Percentiles rank a stretch among this genome's conserved stretches.
phyloP scores from a whole-genome alignment of 768 basidiomycete species.

The Russula emetica region DNA sequence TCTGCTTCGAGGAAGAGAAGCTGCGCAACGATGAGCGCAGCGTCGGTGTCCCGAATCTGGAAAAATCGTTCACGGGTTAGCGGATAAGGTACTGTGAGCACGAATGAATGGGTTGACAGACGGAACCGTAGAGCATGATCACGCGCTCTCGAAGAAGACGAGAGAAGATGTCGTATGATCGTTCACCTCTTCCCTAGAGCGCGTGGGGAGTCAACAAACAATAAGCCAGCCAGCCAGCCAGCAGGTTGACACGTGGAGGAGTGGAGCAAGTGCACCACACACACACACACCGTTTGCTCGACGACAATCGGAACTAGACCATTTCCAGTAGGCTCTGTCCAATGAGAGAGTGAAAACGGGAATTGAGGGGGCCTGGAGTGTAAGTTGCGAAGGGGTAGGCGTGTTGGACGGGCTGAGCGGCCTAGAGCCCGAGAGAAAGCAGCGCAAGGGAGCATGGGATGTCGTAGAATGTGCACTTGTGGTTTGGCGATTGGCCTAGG shows the following conservation, averaged over 20 bases:
- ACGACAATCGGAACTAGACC: slow-evolving; percentile 88
- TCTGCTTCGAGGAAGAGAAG: slow-evolving; percentile 95
- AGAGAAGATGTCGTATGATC: slow-evolving; percentile 95
- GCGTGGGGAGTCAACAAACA: slow-evolving; percentile 7
- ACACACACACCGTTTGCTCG: slow-evolving; percentile 80
- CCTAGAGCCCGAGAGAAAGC: slow-evolving; percentile 24
- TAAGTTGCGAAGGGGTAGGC: neutral
- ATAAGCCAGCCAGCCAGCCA: slow-evolving; percentile 2
- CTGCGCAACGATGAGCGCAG: slow-evolving; percentile 85
- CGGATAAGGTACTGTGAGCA: neutral
- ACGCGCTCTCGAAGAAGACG: slow-evolving; percentile 89
- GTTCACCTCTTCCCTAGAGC: slow-evolving; percentile 74
- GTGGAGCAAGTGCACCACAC: slow-evolving; percentile 25
- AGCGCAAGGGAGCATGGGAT: slow-evolving; percentile 26
- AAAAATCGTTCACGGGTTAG: neutral
- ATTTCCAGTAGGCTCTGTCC: slow-evolving; percentile 43
- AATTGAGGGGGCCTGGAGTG: slow-evolving; percentile 34
- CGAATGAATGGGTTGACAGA: slow-evolving; percentile 38
- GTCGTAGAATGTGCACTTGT: no score
- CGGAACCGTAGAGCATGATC: slow-evolving; percentile 92
- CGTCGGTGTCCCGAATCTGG: slow-evolving; percentile 86
- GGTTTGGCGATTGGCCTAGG: neutral
- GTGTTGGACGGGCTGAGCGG: slow-evolving; percentile 2
- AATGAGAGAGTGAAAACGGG: slow-evolving; percentile 43
- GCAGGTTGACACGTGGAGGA: slow-evolving; percentile 2